Percentiles rank a stretch among this genome's conserved stretches.
Conservation (phyloP, 768 basidiomycete species). For the Rhizopogon vulgaris region DNA sequence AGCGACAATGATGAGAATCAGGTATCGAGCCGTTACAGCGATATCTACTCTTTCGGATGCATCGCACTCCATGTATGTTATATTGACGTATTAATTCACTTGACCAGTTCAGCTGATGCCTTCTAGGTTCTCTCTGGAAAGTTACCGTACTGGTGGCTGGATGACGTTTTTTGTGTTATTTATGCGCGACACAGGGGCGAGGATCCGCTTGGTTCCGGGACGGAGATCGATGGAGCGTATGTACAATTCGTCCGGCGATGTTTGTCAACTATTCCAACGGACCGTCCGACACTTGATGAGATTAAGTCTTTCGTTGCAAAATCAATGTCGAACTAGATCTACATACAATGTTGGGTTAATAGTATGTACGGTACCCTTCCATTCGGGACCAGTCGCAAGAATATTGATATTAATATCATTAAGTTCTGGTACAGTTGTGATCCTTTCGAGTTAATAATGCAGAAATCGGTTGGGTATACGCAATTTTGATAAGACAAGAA, state of each 20-base stretch:
- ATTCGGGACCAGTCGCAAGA: no score
- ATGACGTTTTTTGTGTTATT: background rate
- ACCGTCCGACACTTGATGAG: background rate
- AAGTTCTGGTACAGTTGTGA: no score
- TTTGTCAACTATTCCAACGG: background rate
- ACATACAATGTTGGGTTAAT: background rate
- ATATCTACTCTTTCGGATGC: conserved; percentile 41
- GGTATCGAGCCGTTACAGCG: conserved; percentile 14
- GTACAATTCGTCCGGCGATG: background rate
- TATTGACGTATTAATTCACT: conserved; percentile 20
- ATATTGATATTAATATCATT: no score
- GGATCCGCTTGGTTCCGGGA: background rate
- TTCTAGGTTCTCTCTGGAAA: background rate
- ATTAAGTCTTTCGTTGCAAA: background rate
- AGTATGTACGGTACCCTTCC: no score
- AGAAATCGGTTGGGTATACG: background rate
- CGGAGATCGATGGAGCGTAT: background rate
- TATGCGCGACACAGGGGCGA: background rate
- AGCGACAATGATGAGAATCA: background rate
- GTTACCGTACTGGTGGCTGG: background rate
- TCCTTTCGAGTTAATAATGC: background rate
- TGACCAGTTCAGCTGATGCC: background rate
- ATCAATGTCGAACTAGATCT: background rate
- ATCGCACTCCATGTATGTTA: conserved; percentile 18
- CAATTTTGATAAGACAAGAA: background rate